Percentiles rank a stretch among this genome's conserved stretches.
Evolutionary conservation across 225 moss, liverwort and hornwort genomes (phyloP).

Genomic region (Rhytidiadelphus loreus): DNA sequence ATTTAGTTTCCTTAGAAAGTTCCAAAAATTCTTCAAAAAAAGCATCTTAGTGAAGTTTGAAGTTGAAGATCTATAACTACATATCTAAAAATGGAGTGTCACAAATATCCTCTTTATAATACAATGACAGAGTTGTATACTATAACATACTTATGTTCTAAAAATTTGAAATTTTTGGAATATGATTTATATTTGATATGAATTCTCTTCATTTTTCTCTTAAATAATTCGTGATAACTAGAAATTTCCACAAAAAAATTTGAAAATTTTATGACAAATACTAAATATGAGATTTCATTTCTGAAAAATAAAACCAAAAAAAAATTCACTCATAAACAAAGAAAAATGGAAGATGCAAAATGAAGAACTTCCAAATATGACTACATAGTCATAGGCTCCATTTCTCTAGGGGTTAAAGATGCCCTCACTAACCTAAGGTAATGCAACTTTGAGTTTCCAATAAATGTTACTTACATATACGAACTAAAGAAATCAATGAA

Average conservation of each 20-base stretch:
- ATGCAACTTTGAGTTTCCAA: background rate
- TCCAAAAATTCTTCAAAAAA: background rate
- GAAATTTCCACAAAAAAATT: background rate
- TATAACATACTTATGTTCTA: background rate
- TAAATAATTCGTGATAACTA: background rate
- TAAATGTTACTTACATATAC: background rate
- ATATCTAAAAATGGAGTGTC: rapidly evolving
- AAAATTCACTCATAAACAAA: background rate
- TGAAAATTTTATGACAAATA: too few relatives aligned
- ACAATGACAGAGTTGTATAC: too few relatives aligned
- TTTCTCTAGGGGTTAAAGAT: background rate
- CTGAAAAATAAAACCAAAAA: background rate
- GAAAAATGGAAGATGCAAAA: background rate
- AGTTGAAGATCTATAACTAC: background rate
- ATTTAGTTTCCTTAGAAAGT: background rate
- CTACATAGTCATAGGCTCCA: rapidly evolving
- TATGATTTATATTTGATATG: background rate
- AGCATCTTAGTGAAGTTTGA: background rate
- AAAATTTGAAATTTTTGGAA: background rate
- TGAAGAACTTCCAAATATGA: background rate
- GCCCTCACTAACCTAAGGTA: background rate
- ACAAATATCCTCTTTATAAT: background rate
- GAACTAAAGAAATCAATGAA: background rate
- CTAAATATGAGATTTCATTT: too few relatives aligned
- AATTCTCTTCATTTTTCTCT: background rate